Conservation (phyloP, 805 yeast genomes). For the Metschnikowia gelsemii region DNA sequence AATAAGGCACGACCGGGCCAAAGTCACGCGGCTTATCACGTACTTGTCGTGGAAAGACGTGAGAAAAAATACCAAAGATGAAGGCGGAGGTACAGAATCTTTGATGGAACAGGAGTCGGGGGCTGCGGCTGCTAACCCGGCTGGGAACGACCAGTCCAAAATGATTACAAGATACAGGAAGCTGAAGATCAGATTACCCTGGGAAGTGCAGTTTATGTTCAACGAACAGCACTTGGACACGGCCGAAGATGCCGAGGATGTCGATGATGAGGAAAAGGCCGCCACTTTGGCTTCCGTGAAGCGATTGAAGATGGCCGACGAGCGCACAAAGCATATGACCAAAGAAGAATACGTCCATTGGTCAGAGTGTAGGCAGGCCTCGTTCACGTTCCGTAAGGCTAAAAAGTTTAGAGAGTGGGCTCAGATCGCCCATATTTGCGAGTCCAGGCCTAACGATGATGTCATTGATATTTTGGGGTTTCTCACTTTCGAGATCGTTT, state of each 20-base stretch:
- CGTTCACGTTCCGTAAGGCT: slow-evolving; percentile 92
- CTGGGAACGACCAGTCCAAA: slow-evolving; percentile 38
- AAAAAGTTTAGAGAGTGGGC: slow-evolving; percentile 97
- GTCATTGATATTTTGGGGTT: slow-evolving; percentile 95
- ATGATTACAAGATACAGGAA: slow-evolving; percentile 58
- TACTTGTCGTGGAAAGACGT: slow-evolving; percentile 97
- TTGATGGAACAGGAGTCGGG: slow-evolving; percentile 51
- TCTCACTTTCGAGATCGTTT: slow-evolving; percentile 93
- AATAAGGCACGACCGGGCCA: slow-evolving; percentile 90
- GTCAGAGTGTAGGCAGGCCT: slow-evolving; percentile 98
- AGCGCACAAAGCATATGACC: slow-evolving; percentile 90
- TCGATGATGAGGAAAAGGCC: slow-evolving; percentile 87
- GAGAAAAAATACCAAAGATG: slow-evolving; percentile 71
- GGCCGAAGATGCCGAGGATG: slow-evolving; percentile 54
- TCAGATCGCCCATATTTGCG: slow-evolving; percentile 77
- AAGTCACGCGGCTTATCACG: slow-evolving; percentile 86
- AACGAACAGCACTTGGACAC: slow-evolving; percentile 82
- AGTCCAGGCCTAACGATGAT: slow-evolving; percentile 91
- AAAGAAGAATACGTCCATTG: slow-evolving; percentile 97
- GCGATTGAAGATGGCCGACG: slow-evolving; percentile 88
- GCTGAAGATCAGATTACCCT: slow-evolving; percentile 80
- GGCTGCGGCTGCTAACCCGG: slow-evolving; percentile 32
- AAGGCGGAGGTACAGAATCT: slow-evolving; percentile 49
- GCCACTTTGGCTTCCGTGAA: slow-evolving; percentile 87
- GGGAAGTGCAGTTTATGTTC: slow-evolving; percentile 96